phyloP scores from a whole-genome alignment of 192 early-diverging fungal genomes.

The Umbelopsis vinacea region DNA sequence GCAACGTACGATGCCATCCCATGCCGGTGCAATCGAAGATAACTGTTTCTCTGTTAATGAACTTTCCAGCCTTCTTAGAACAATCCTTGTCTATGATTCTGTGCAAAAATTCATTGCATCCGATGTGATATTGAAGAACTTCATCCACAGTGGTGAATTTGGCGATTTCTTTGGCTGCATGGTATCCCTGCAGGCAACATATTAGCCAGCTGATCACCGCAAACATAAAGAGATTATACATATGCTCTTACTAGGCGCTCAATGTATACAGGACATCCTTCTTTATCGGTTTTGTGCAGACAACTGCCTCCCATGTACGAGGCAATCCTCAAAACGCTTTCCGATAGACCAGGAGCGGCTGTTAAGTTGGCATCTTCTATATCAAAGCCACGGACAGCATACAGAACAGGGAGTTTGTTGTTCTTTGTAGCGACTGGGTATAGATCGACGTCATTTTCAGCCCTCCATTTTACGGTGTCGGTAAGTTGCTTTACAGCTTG shows the following conservation, averaged over 20 bases:
- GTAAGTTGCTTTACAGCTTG: slow-evolving; percentile 62
- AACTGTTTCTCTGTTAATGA: slow-evolving; percentile 82
- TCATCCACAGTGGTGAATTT: slow-evolving; percentile 63
- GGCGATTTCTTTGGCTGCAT: slow-evolving; percentile 68
- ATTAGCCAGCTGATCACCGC: neutral
- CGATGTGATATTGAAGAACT: slow-evolving; percentile 68
- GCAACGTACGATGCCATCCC: slow-evolving; percentile 67
- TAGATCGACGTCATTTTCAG: slow-evolving; percentile 58
- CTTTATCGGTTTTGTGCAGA: slow-evolving; percentile 89
- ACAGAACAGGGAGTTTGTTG: slow-evolving; percentile 64
- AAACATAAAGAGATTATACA: neutral
- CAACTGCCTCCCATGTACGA: slow-evolving; percentile 71
- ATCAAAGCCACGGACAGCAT: slow-evolving; percentile 69
- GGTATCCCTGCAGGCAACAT: slow-evolving; percentile 48
- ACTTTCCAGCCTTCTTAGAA: slow-evolving; percentile 61
- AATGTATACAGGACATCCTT: slow-evolving; percentile 90
- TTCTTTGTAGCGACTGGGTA: slow-evolving; percentile 59
- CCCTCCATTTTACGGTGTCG: slow-evolving; percentile 67
- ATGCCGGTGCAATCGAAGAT: slow-evolving; percentile 93
- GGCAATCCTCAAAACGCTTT: slow-evolving; percentile 64
- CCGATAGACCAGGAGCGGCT: slow-evolving; percentile 58
- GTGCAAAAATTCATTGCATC: slow-evolving; percentile 72
- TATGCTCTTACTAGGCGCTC: slow-evolving; percentile 75
- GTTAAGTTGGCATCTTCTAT: slow-evolving; percentile 70
- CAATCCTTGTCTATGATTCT: slow-evolving; percentile 81